These are phyloP conservation scores for Calocera viscosa DNA, from an alignment of 768 basidiomycete species.

Conservation along the genomic window DNA sequence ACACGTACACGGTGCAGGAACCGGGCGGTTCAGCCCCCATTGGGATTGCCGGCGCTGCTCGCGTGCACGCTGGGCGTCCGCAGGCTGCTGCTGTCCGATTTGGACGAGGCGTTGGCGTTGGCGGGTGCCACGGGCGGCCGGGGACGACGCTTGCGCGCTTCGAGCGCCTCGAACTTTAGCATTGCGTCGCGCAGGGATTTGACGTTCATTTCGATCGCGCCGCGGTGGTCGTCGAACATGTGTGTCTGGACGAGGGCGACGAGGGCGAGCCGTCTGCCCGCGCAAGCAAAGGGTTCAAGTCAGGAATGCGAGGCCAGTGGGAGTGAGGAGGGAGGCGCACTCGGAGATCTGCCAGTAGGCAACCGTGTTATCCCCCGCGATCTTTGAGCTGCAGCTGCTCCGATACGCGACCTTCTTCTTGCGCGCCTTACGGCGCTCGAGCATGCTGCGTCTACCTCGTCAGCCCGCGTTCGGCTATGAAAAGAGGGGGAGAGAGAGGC, in stretches of 20 bases:
- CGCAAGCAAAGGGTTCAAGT: neutral
- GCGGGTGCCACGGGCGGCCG: neutral
- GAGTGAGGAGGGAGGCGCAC: slow-evolving; percentile 36
- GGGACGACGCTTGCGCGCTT: slow-evolving; percentile 24
- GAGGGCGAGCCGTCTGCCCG: slow-evolving; percentile 23
- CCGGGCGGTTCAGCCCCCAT: neutral
- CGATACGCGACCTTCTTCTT: neutral
- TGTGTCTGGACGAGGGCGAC: slow-evolving; percentile 60
- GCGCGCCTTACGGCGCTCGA: neutral
- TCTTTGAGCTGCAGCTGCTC: slow-evolving; percentile 14
- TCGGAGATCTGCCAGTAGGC: slow-evolving; percentile 73
- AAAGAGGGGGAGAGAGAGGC: slow-evolving; percentile 12
- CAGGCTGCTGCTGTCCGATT: neutral
- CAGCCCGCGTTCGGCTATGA: neutral
- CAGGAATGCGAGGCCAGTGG: slow-evolving; percentile 22
- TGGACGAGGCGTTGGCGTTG: neutral
- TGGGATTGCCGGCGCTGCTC: neutral
- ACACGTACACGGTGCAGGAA: neutral
- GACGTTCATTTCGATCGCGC: slow-evolving; percentile 75
- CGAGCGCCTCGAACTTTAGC: slow-evolving; percentile 68
- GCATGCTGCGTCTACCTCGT: too few relatives aligned
- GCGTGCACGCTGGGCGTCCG: neutral
- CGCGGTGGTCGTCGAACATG: slow-evolving; percentile 58
- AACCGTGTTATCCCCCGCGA: slow-evolving; percentile 57
- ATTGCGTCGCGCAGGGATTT: slow-evolving; percentile 73